Evolutionary conservation across 106 monocot species (phyloP).

Genomic region (Dactylorhiza incarnata): DNA sequence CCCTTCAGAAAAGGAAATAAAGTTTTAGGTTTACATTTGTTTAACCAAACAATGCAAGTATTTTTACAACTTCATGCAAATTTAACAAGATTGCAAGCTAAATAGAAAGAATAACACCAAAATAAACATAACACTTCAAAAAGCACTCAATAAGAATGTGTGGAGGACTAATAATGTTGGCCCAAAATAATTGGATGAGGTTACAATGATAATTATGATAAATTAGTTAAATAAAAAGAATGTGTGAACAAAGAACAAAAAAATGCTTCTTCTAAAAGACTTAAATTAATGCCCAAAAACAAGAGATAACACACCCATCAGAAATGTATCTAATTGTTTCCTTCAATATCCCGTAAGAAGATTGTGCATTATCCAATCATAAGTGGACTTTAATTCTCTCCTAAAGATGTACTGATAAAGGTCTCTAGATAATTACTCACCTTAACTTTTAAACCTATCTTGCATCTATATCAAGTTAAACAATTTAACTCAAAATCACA

Average conservation of each 20-base stretch:
- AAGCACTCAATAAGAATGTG: not conserved
- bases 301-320: not conserved
- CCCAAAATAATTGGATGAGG: not conserved
- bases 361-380: not conserved
- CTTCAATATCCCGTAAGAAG: not conserved
- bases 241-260: not conserved
- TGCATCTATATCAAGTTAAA: not conserved
- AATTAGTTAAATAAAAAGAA: not conserved
- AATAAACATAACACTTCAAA: not conserved
- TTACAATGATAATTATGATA: not conserved
- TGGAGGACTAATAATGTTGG: not conserved
- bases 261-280: not conserved
- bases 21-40: too few species aligned
- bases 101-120: not conserved
- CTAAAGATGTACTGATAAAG: not conserved
- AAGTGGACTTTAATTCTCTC: not conserved
- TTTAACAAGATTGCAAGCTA: too few species aligned
- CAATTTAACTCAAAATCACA: not conserved
- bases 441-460: not conserved
- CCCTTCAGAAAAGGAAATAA: too few species aligned
- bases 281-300: not conserved
- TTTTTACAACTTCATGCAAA: too few species aligned
- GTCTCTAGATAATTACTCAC: not conserved
- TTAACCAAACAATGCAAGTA: too few species aligned
- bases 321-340: not conserved